A percentile compares a stretch with the other conserved stretches of the same genome.
Evolutionary conservation across 2,329 filamentous ascomycete species (phyloP).

Genomic region (Nothopassalora personata): DNA sequence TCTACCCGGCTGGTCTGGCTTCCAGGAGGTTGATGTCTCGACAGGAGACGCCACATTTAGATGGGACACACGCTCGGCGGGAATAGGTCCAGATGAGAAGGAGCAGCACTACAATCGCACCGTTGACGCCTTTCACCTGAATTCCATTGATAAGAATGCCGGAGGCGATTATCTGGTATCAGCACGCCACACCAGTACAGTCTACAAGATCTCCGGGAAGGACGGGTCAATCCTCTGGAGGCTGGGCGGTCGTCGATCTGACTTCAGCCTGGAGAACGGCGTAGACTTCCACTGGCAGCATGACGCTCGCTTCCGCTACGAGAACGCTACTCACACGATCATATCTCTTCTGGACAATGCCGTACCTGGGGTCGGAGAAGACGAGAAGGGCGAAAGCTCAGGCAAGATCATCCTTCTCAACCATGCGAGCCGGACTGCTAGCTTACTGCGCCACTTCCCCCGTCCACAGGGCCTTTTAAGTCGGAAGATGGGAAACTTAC

Average conservation of each 20-base stretch:
- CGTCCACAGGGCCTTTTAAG: slow-evolving; percentile 25
- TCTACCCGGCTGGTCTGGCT: too few relatives aligned
- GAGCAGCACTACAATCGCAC: too few relatives aligned
- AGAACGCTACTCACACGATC: slow-evolving; percentile 7
- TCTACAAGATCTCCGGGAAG: slow-evolving; percentile 34
- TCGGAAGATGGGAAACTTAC: neutral
- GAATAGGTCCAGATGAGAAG: too few relatives aligned
- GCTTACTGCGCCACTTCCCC: neutral
- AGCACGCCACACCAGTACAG: slow-evolving; percentile 33
- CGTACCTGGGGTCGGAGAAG: neutral
- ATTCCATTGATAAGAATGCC: slow-evolving; percentile 39
- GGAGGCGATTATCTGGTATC: slow-evolving; percentile 37
- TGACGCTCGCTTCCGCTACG: slow-evolving; percentile 3
- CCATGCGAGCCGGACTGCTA: neutral
- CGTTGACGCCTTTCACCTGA: slow-evolving; percentile 24
- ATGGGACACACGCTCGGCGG: too few relatives aligned
- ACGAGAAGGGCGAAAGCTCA: neutral
- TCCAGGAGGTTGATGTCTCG: too few relatives aligned
- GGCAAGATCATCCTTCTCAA: slow-evolving; percentile 6
- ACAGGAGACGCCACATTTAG: too few relatives aligned
- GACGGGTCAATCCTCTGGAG: slow-evolving; percentile 35
- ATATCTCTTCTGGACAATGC: slow-evolving; percentile 22
- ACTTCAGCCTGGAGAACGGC: neutral
- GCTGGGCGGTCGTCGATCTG: slow-evolving; percentile 28
- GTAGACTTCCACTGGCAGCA: slow-evolving; percentile 28